These are phyloP conservation scores for Scortechinia acanthostroma DNA, from an alignment of 2,329 filamentous ascomycete genomes.

Conservation along the genomic window DNA sequence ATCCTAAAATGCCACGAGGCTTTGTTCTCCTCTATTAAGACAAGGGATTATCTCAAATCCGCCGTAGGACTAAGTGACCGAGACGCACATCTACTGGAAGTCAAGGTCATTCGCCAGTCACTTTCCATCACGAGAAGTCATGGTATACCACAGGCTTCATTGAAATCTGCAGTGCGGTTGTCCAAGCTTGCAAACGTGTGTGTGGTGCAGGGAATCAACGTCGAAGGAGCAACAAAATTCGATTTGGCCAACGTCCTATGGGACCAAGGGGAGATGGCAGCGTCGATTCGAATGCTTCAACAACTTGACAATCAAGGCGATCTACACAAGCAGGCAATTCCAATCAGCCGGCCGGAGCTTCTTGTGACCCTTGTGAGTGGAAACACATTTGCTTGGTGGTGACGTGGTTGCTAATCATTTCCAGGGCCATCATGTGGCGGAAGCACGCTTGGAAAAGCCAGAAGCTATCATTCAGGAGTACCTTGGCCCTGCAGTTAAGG, in stretches of 20 bases:
- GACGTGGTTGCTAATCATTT: no score
- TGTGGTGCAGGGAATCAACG: constrained; percentile 61
- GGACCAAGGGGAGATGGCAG: constrained; percentile 84
- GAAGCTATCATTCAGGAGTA: constrained; percentile 84
- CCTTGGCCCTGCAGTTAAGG: constrained; percentile 74
- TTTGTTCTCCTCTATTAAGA: background rate
- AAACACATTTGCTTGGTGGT: no score
- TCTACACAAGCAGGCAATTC: constrained; percentile 62
- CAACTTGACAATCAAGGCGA: constrained; percentile 56
- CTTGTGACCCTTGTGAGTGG: constrained; percentile 27
- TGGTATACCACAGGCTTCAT: constrained; percentile 74
- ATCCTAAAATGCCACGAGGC: background rate
- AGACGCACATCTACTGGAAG: constrained; percentile 65
- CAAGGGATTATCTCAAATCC: background rate
- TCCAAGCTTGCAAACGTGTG: constrained; percentile 69
- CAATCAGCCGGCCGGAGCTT: constrained; percentile 69
- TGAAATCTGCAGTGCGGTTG: constrained; percentile 80
- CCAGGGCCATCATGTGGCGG: constrained; percentile 79
- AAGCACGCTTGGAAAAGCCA: constrained; percentile 83
- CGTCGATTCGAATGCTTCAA: constrained; percentile 83
- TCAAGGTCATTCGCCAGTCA: constrained; percentile 69
- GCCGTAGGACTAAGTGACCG: constrained; percentile 42
- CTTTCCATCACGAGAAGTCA: constrained; percentile 74
- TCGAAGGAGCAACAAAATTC: constrained; percentile 71
- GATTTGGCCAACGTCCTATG: constrained; percentile 86